A percentile compares a stretch with the other conserved stretches of the same genome.
Conservation (phyloP, 169 alveolate species). For the Plasmodium cynomolgi region DNA sequence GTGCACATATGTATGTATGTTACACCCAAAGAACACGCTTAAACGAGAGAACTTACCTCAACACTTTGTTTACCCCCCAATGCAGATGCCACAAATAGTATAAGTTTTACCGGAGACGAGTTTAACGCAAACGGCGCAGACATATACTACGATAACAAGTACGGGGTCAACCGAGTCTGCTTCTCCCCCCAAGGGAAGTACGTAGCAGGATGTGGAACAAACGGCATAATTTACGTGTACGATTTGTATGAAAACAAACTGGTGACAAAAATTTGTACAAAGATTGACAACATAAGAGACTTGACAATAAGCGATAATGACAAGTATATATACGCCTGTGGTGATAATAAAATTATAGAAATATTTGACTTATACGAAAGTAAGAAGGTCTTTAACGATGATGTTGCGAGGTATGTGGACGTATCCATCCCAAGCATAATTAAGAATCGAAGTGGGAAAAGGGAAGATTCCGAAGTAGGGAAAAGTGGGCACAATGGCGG, state of each 20-base stretch:
- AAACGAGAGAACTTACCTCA: not conserved
- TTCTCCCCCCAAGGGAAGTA: conserved; percentile 76
- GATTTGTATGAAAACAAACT: conserved; percentile 70
- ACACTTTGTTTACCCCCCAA: not conserved
- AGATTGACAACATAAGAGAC: conserved; percentile 60
- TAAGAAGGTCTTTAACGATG: conserved; percentile 21
- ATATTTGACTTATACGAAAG: conserved; percentile 51
- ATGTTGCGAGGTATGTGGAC: conserved; percentile 48
- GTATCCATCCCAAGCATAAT: conserved; percentile 49
- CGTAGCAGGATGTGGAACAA: conserved; percentile 72
- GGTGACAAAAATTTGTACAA: conserved; percentile 44
- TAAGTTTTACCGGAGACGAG: conserved; percentile 18
- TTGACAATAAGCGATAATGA: conserved; percentile 71
- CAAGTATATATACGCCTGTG: conserved; percentile 73
- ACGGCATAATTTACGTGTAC: conserved; percentile 62
- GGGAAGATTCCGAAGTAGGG: not conserved
- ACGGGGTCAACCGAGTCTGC: conserved; percentile 64
- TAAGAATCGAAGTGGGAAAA: not conserved
- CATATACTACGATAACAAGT: conserved; percentile 30
- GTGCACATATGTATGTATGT: not conserved
- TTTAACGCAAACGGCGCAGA: not conserved
- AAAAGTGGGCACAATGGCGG: not conserved
- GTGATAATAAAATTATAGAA: conserved; percentile 58
- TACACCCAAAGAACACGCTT: not conserved
- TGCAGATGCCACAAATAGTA: conserved; percentile 29